These are phyloP conservation scores for Ceratocystis albifundus DNA, from an alignment of 2,329 filamentous ascomycete species.

Conservation along the genomic window DNA sequence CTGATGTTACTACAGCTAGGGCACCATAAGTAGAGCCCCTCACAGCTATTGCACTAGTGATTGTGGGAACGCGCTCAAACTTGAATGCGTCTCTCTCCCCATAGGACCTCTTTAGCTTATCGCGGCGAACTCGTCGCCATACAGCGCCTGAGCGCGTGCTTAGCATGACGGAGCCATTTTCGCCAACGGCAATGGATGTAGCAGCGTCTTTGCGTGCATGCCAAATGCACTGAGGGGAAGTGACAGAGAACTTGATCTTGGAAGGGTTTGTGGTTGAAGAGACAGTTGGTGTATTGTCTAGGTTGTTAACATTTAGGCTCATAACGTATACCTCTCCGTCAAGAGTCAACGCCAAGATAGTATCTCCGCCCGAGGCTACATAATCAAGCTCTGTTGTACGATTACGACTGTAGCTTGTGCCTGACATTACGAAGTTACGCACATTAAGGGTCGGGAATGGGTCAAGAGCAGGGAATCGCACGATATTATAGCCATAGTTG, in stretches of 20 bases:
- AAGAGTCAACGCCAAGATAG: conserved; percentile 75
- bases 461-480: conserved; percentile 66
- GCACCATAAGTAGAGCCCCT: conserved; percentile 82
- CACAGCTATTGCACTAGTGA: conserved; percentile 74
- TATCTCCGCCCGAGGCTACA: conserved; percentile 77
- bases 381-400: conserved; percentile 50
- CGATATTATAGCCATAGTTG: conserved; percentile 87
- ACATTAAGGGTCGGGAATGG: conserved; percentile 48
- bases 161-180: conserved; percentile 89
- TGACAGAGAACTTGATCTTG: conserved; percentile 76
- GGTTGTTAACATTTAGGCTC: conserved; percentile 58
- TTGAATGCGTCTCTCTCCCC: conserved; percentile 80
- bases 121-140: conserved; percentile 75
- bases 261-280: conserved; percentile 84
- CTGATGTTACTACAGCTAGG: conserved; percentile 75
- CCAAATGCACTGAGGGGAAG: conserved; percentile 73
- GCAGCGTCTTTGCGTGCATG: conserved; percentile 77
- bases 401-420: conserved; percentile 48
- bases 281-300: conserved; percentile 47
- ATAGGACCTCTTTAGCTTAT: conserved; percentile 49
- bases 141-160: conserved; percentile 87
- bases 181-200: conserved; percentile 74
- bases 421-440: not conserved
- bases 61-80: conserved; percentile 77
- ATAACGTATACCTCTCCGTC: conserved; percentile 83